Conservation (phyloP, 139 green algal genomes). For the Haematococcus sp. region DNA sequence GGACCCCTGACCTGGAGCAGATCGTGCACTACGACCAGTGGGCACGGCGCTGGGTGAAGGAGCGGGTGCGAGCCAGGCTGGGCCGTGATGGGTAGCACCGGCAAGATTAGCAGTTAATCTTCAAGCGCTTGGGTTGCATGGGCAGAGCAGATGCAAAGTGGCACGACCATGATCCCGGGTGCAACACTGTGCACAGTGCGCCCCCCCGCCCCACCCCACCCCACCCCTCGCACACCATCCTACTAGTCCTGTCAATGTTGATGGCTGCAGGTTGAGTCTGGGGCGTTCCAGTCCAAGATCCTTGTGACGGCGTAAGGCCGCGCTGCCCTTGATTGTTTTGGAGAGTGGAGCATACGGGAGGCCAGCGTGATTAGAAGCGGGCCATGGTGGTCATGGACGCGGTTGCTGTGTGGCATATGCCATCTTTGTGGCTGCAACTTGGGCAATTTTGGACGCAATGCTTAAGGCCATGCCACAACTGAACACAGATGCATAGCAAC, state of each 20-base stretch:
- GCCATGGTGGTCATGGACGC: too few relatives aligned
- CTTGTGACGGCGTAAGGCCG: constrained; percentile 14
- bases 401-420: too few relatives aligned
- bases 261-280: constrained; percentile 5
- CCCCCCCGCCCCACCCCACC: background rate
- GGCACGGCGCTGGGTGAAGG: constrained; percentile 76
- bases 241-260: background rate
- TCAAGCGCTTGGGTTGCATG: background rate
- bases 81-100: background rate
- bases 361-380: too few relatives aligned
- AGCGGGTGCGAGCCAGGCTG: constrained; percentile 23
- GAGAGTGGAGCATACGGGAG: too few relatives aligned
- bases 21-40: constrained; percentile 96
- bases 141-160: background rate
- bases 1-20: constrained; percentile 78
- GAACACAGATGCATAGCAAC: too few relatives aligned
- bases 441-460: too few relatives aligned
- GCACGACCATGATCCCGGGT: background rate
- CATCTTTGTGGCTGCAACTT: too few relatives aligned
- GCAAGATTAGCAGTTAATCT: background rate
- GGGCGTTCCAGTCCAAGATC: constrained; percentile 21
- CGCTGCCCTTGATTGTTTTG: too few relatives aligned
- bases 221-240: background rate
- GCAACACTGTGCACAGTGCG: background rate
- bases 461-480: too few relatives aligned